Percentiles rank a stretch among this genome's conserved stretches.
phyloP scores from a whole-genome alignment of 164 flowering plant species.

The Taxillus chinensis region DNA sequence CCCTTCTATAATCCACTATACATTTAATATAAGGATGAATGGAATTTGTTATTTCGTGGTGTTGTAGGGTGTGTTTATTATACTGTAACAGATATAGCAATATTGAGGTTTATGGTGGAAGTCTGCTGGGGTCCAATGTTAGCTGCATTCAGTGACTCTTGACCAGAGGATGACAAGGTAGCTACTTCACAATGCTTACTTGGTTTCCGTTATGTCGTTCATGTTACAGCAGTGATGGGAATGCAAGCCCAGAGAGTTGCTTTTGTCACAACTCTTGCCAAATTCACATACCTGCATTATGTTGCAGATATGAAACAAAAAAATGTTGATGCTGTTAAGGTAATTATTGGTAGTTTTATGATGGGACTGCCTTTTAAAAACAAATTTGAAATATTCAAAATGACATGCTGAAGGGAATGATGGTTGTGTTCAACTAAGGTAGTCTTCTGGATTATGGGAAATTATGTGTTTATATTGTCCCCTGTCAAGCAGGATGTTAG shows the following conservation, averaged over 20 bases:
- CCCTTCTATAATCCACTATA: too few species aligned
- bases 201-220: conserved; percentile 89
- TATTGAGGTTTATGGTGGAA: conserved; percentile 92
- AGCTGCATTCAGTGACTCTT: conserved; percentile 94
- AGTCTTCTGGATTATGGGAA: too few species aligned
- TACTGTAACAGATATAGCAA: conserved; percentile 70
- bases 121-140: conserved; percentile 99
- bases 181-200: conserved; percentile 72
- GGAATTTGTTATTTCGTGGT: conserved; percentile 4
- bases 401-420: too few species aligned
- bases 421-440: too few species aligned
- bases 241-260: conserved; percentile 99
- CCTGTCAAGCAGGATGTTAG: too few species aligned
- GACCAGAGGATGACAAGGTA: conserved; percentile 93
- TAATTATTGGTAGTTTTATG: conserved; percentile 11
- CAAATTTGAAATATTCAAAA: too few species aligned
- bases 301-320: conserved; percentile 99
- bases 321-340: conserved; percentile 98
- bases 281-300: conserved; percentile 88
- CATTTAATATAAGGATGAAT: not conserved
- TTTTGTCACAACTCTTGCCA: conserved; percentile 90
- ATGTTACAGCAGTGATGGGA: conserved; percentile 89
- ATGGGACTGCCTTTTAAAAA: too few species aligned
- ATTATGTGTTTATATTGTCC: too few species aligned
- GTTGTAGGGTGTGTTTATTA: conserved; percentile 68